Evolutionary conservation across 768 basidiomycete genomes (phyloP).

Genomic region (Boletus reticulatus): DNA sequence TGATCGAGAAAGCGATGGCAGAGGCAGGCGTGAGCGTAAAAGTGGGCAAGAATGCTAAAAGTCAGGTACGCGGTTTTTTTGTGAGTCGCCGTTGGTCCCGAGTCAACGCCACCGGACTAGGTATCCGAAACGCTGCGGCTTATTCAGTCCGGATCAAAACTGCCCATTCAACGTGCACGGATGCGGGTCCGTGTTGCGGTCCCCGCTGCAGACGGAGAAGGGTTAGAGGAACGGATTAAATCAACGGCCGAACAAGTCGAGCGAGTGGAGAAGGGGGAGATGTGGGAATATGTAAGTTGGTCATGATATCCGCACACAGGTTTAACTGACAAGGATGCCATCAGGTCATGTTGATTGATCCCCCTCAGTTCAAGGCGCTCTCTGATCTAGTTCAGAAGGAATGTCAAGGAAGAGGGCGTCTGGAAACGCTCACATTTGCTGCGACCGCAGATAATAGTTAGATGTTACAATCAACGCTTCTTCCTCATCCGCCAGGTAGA

Average conservation of each 20-base stretch:
- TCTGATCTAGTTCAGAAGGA: constrained; percentile 90
- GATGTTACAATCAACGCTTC: not conserved
- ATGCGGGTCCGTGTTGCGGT: constrained; percentile 89
- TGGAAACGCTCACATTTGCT: constrained; percentile 80
- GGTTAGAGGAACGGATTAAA: constrained; percentile 66
- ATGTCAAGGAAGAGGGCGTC: constrained; percentile 80
- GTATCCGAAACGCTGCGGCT: constrained; percentile 87
- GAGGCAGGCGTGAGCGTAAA: constrained; percentile 94
- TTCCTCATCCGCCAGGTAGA: not conserved
- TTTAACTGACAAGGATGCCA: constrained; percentile 9
- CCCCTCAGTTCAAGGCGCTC: constrained; percentile 84
- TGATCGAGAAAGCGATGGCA: constrained; percentile 97
- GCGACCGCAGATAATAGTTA: constrained; percentile 46
- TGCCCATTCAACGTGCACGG: constrained; percentile 89
- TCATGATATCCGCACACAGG: not conserved
- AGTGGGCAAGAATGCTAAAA: constrained; percentile 87
- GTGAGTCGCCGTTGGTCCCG: not conserved
- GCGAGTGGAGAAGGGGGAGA: constrained; percentile 69
- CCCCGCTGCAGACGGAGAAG: constrained; percentile 62
- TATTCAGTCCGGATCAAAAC: constrained; percentile 76
- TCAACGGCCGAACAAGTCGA: constrained; percentile 82
- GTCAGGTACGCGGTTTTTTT: constrained; percentile 57
- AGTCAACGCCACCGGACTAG: constrained; percentile 35
- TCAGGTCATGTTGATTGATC: constrained; percentile 91
- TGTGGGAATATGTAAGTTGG: constrained; percentile 83